Base-by-base conservation (phyloP, 1,284 basidiomycete species). In the Ustilago esculenta region DNA sequence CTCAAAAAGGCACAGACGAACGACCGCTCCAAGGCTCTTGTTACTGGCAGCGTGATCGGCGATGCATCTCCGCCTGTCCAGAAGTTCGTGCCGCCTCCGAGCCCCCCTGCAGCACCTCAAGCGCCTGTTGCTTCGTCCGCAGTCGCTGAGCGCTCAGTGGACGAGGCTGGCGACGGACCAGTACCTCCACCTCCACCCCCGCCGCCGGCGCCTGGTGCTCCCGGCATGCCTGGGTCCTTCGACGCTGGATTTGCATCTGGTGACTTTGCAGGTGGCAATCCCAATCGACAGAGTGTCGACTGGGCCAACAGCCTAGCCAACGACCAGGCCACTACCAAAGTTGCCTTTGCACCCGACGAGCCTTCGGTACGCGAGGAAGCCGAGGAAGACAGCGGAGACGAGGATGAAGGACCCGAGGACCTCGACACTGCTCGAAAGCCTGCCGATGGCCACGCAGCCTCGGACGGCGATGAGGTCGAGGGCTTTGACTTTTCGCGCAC, bases 251-350 rank as follows among this genome's bases (percentile, higher is more conserved):
- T 82, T 10, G 46, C 47, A 61, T 42, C 54, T 70, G 59, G 48
- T 42, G 29, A 83, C 85, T 80, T 75, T 74, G 39, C 32, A 32
- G 53, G 51, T 67, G 47, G 73, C 81, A 55, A 86, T 37, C 51
- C 83, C 47, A 88, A 92, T 76, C 86, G 90, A 61, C 90, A 94
- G 81, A 90, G 89, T 23, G 90, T 96, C 10, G 94, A 93, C 78
- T 97, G 94, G 94, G 92, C 92, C 80, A 87, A 88, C 52, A 90
- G 89, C 34, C 85, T 95, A n/a, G 93, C 94, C 9, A 89, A 89
- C 35, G 92, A 95, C 82, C 75, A 75, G 52, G 73, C 76, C 81
- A 82, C 82, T 77, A 59, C 56, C 29, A 79, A 83, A 49, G 60
- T 73, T 25, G 65, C 74, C 10, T 74, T 77, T 41, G 82, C 82